Percentiles rank a stretch among this genome's conserved stretches.
phyloP scores from a whole-genome alignment of 2,329 filamentous ascomycete genomes.

The Herpotrichia juniperi region DNA sequence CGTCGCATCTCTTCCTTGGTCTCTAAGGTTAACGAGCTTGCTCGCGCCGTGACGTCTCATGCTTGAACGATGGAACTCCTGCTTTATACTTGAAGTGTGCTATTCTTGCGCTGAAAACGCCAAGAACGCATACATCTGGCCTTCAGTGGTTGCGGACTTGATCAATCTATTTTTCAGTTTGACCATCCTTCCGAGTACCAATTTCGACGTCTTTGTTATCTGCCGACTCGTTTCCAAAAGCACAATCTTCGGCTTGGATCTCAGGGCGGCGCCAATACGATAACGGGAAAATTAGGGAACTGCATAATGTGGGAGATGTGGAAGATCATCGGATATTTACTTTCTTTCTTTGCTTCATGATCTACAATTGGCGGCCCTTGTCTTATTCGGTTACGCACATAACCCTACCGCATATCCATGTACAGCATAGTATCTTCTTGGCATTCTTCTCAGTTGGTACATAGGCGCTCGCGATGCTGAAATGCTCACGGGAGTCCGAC shows the following conservation, averaged over 20 bases:
- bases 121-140: slow-evolving; percentile 13
- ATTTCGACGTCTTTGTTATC: background rate
- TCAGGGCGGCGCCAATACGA: slow-evolving; percentile 1
- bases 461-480: slow-evolving; percentile 16
- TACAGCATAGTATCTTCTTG: background rate
- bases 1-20: slow-evolving; percentile 57
- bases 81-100: slow-evolving; percentile 5
- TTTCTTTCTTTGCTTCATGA: slow-evolving; percentile 6
- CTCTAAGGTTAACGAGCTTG: slow-evolving; percentile 40
- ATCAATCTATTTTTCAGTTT: background rate
- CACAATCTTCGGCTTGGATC: slow-evolving; percentile 1
- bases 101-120: slow-evolving; percentile 38
- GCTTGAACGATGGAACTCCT: background rate
- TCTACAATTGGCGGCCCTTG: background rate
- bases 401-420: background rate
- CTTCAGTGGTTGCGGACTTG: slow-evolving; percentile 9
- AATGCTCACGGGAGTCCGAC: slow-evolving; percentile 16
- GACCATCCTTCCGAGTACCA: background rate
- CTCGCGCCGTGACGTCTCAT: slow-evolving; percentile 27
- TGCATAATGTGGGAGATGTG: slow-evolving; percentile 3
- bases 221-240: background rate
- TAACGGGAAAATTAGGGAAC: background rate
- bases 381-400: background rate
- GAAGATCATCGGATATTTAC: slow-evolving; percentile 10
- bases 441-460: background rate